phyloP scores from a whole-genome alignment of 179 eudicot species.

The Vitellaria paradoxa region DNA sequence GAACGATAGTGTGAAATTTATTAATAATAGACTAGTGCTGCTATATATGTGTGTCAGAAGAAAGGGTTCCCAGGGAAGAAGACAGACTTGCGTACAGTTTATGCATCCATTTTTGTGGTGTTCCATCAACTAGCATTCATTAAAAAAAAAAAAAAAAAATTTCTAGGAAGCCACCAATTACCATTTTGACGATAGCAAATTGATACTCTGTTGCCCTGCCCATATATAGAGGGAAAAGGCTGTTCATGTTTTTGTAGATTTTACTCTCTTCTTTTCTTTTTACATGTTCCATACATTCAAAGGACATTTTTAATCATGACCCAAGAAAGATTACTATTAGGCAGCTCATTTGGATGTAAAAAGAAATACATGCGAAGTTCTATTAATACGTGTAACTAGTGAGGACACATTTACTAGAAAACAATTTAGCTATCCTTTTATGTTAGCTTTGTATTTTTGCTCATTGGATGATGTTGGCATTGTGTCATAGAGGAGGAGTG shows the following conservation, averaged over 20 bases:
- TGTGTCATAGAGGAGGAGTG: conserved; percentile 39
- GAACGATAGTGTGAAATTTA: neutral
- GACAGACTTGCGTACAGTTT: neutral
- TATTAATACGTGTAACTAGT: too few species aligned
- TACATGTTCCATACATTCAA: neutral
- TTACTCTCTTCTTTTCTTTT: neutral
- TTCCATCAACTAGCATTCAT: neutral
- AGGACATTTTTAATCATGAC: neutral
- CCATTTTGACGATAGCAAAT: neutral
- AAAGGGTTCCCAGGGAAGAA: neutral
- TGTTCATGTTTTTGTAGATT: neutral
- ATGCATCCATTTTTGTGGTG: neutral
- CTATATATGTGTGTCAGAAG: neutral
- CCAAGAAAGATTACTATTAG: neutral
- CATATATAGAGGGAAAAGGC: neutral
- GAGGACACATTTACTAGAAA: neutral
- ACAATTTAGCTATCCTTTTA: neutral
- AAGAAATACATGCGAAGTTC: neutral
- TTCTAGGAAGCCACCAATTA: neutral
- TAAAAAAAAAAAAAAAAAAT: neutral
- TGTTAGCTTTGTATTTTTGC: neutral
- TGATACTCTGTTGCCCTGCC: neutral
- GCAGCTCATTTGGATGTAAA: neutral
- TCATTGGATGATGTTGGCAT: conserved; percentile 5
- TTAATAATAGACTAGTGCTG: neutral